Evolutionary conservation across 805 yeast species (phyloP).

Genomic region (Sungouiozyma intestinalis): DNA sequence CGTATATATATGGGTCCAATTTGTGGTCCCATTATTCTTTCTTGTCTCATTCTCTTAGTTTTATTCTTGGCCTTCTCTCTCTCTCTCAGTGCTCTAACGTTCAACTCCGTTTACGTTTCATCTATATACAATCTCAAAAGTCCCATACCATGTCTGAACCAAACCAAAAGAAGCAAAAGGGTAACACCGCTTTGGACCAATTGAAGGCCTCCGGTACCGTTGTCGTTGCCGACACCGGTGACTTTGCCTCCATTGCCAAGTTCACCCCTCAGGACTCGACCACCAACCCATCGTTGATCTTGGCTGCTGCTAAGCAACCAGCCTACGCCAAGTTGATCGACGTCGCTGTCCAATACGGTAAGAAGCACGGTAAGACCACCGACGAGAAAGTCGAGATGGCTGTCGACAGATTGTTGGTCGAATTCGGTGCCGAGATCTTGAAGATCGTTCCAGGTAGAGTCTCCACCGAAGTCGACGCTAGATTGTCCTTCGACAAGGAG

Average conservation of each 20-base stretch:
- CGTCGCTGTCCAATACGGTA: conserved; percentile 76
- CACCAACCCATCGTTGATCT: conserved; percentile 92
- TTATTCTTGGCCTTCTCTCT: not conserved
- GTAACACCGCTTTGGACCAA: conserved; percentile 65
- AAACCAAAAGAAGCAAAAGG: conserved; percentile 27
- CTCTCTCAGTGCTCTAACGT: not conserved
- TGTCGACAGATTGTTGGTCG: conserved; percentile 82
- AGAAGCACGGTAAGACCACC: conserved; percentile 40
- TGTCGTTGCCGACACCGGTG: conserved; percentile 98
- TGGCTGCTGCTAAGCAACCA: conserved; percentile 85
- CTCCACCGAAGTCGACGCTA: conserved; percentile 96
- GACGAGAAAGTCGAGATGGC: conserved; percentile 65
- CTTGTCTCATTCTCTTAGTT: not conserved
- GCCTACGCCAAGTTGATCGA: conserved; percentile 83
- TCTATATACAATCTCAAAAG: too few relatives aligned
- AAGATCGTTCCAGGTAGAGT: conserved; percentile 97
- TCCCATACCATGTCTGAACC: conserved; percentile 13
- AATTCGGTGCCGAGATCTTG: conserved; percentile 87
- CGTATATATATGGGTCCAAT: not conserved
- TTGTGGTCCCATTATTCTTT: not conserved
- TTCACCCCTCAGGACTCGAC: conserved; percentile 98
- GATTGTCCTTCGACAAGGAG: conserved; percentile 88
- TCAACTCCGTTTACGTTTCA: too few relatives aligned
- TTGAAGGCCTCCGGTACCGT: conserved; percentile 89
- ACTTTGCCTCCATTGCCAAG: conserved; percentile 91